phyloP scores from a whole-genome alignment of 2,329 filamentous ascomycete genomes.

The Epichloe coenophiala region DNA sequence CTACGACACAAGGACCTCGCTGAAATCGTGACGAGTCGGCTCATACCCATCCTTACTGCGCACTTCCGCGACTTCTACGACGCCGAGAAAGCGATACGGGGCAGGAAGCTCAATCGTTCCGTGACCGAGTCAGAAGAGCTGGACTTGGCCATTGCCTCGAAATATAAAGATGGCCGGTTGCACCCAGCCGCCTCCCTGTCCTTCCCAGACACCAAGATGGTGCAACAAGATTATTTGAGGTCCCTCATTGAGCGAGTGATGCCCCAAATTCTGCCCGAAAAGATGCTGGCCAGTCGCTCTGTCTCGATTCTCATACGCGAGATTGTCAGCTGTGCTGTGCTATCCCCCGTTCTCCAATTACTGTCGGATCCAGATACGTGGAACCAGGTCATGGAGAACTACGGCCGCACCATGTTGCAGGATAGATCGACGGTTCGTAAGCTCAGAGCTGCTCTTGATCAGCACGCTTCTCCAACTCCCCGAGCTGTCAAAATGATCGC shows the following conservation, averaged over 20 bases:
- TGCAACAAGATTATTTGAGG: constrained; percentile 82
- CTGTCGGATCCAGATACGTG: constrained; percentile 89
- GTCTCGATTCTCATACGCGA: constrained; percentile 75
- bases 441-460: constrained; percentile 78
- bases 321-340: constrained; percentile 82
- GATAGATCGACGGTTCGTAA: constrained; percentile 91
- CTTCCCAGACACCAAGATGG: constrained; percentile 69
- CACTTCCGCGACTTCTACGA: constrained; percentile 87
- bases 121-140: constrained; percentile 95
- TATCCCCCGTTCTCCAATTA: constrained; percentile 67
- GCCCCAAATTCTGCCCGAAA: constrained; percentile 59
- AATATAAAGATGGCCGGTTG: constrained; percentile 77
- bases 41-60: constrained; percentile 76
- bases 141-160: constrained; percentile 87
- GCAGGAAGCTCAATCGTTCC: constrained; percentile 73
- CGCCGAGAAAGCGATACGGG: constrained; percentile 75
- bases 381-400: constrained; percentile 92
- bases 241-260: constrained; percentile 59
- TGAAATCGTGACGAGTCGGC: constrained; percentile 64
- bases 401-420: constrained; percentile 74
- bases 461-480: constrained; percentile 77
- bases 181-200: constrained; percentile 75
- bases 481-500: constrained; percentile 49
- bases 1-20: constrained; percentile 69
- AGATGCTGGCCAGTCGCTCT: constrained; percentile 63